These are phyloP conservation scores for Cladosporium sp. DNA, from an alignment of 2,329 filamentous ascomycete genomes.

Conservation along the genomic window DNA sequence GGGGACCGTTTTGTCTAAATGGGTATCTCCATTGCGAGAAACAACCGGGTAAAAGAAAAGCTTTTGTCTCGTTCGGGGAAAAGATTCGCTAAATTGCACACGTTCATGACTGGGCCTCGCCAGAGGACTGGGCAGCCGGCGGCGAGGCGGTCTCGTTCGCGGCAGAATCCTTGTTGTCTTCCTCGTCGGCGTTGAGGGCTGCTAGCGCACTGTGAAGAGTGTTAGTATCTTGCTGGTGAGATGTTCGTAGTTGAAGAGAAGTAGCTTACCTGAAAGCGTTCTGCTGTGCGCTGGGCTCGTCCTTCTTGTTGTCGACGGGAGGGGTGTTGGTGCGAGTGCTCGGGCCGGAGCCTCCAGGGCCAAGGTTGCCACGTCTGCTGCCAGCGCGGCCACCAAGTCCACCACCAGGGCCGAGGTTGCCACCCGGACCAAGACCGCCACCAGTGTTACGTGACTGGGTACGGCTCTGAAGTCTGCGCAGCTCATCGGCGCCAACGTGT, in stretches of 20 bases:
- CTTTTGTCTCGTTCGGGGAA: slow-evolving; percentile 7
- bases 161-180: slow-evolving; percentile 57
- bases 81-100: slow-evolving; percentile 14
- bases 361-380: slow-evolving; percentile 60
- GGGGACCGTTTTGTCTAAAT: slow-evolving; percentile 15
- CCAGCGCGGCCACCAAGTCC: slow-evolving; percentile 81
- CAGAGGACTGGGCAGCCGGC: slow-evolving; percentile 12
- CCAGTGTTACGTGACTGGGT: slow-evolving; percentile 61
- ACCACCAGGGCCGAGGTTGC: slow-evolving; percentile 75
- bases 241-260: neutral
- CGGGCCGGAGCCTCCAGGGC: slow-evolving; percentile 61
- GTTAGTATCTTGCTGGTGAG: slow-evolving; percentile 29
- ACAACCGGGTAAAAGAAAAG: slow-evolving; percentile 11
- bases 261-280: slow-evolving; percentile 88
- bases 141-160: slow-evolving; percentile 13
- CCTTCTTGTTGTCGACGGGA: slow-evolving; percentile 63
- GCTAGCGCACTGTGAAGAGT: slow-evolving; percentile 51
- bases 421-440: slow-evolving; percentile 54
- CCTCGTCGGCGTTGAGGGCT: slow-evolving; percentile 56
- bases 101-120: slow-evolving; percentile 19
- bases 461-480: slow-evolving; percentile 75
- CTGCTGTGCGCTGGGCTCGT: slow-evolving; percentile 65
- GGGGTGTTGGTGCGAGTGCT: slow-evolving; percentile 91
- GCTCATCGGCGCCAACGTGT: slow-evolving; percentile 86
- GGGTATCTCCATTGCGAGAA: slow-evolving; percentile 19